Evolutionary conservation across 208 protist species (phyloP).

Genomic region (Leishmania martiniquensis): DNA sequence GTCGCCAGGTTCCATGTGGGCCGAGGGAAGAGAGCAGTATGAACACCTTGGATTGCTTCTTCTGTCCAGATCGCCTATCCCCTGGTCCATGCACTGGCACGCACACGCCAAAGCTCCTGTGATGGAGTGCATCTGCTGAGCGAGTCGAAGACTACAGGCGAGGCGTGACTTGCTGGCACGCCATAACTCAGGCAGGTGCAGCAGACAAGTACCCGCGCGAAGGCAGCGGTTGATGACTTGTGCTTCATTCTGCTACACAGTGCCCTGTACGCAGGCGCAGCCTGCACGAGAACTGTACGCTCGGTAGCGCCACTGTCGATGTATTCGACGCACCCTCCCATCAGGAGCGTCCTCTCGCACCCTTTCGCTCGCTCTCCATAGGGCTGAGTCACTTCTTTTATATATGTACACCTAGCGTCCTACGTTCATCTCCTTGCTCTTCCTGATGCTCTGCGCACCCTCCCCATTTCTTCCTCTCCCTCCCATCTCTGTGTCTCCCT

Average conservation of each 20-base stretch:
- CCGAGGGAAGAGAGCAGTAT: too few relatives aligned
- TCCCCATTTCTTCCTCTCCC: too few relatives aligned
- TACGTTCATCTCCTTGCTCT: not conserved
- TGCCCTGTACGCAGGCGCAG: not conserved
- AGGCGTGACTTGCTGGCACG: not conserved
- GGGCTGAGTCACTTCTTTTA: not conserved
- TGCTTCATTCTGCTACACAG: not conserved
- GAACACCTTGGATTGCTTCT: too few relatives aligned
- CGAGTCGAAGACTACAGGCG: not conserved
- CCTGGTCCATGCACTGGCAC: not conserved
- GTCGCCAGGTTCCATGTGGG: too few relatives aligned
- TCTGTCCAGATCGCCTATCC: not conserved
- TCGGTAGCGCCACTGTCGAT: not conserved
- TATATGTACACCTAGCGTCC: not conserved
- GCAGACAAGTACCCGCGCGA: not conserved
- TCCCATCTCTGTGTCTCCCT: too few relatives aligned
- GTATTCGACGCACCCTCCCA: not conserved
- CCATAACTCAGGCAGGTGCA: not conserved
- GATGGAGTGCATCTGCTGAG: not conserved
- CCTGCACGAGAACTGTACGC: not conserved
- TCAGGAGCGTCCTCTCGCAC: not conserved
- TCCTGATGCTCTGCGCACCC: not conserved
- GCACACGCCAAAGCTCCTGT: not conserved
- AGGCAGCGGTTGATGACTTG: not conserved
- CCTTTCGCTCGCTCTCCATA: not conserved